Evolutionary conservation across 2,329 filamentous ascomycete species (phyloP).

Genomic region (Tolypocladium ophioglossoides): DNA sequence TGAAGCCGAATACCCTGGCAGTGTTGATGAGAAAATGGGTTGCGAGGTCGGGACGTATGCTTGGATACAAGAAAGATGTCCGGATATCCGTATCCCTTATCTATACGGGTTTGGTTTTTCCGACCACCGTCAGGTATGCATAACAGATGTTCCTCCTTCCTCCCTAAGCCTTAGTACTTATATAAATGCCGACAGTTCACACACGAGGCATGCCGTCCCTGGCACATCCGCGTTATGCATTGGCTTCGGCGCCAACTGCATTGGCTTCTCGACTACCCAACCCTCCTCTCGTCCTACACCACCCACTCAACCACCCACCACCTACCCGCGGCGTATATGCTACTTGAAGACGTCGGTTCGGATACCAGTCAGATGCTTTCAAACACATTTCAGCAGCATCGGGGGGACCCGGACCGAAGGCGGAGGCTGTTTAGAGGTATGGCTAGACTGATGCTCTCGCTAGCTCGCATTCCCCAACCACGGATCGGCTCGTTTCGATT

Average conservation of each 20-base stretch:
- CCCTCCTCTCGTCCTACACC: conserved; percentile 8
- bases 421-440: conserved; percentile 8
- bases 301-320: not conserved
- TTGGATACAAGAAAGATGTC: conserved; percentile 20
- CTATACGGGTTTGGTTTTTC: conserved; percentile 10
- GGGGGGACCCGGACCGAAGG: conserved; percentile 3
- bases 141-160: not conserved
- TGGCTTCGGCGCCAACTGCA: conserved; percentile 1
- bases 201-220: conserved; percentile 2
- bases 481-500: conserved; percentile 11
- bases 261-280: conserved; percentile 2
- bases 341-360: conserved; percentile 11
- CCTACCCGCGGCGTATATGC: conserved; percentile 9
- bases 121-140: conserved; percentile 7
- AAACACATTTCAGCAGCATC: conserved; percentile 6
- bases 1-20: conserved; percentile 11
- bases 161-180: no score
- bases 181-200: conserved; percentile 4
- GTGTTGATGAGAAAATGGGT: conserved; percentile 20
- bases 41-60: conserved; percentile 20
- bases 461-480: conserved; percentile 9
- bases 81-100: conserved; percentile 15
- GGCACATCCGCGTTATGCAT: not conserved
- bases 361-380: conserved; percentile 11
- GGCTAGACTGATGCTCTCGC: conserved; percentile 9